Evolutionary conservation across 768 basidiomycete species (phyloP).

Genomic region (Termitomyces sp.): DNA sequence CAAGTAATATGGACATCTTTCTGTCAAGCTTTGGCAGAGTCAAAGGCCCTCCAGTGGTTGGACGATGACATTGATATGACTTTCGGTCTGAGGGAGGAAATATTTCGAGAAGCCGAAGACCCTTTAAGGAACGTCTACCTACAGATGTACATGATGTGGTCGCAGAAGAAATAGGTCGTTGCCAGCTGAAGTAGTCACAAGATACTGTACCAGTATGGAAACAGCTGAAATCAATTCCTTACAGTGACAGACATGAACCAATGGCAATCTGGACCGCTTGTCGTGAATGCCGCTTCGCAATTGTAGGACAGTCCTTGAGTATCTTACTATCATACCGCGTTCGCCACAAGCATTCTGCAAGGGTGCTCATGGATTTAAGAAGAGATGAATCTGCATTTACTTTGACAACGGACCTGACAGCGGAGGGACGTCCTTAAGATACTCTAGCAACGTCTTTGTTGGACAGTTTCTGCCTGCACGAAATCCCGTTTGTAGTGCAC

Average conservation of each 20-base stretch:
- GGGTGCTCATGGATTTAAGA: background rate
- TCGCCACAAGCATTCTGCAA: background rate
- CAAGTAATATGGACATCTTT: background rate
- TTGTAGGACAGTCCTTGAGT: background rate
- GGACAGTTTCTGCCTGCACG: no score
- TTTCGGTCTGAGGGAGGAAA: background rate
- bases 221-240: no score
- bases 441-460: no score
- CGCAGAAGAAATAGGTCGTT: background rate
- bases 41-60: background rate
- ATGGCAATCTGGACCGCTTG: no score
- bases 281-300: no score
- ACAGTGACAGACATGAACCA: no score
- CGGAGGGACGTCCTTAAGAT: no score
- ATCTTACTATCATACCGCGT: background rate
- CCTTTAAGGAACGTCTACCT: background rate
- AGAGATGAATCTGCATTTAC: background rate
- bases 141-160: background rate
- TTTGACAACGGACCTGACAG: no score
- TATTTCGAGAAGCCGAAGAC: background rate
- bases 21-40: background rate
- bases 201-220: no score
- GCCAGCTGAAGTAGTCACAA: background rate
- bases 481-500: no score
- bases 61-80: background rate